These are phyloP conservation scores for Coemansia sp. DNA, from an alignment of 192 early-diverging fungal genomes.

Conservation along the genomic window DNA sequence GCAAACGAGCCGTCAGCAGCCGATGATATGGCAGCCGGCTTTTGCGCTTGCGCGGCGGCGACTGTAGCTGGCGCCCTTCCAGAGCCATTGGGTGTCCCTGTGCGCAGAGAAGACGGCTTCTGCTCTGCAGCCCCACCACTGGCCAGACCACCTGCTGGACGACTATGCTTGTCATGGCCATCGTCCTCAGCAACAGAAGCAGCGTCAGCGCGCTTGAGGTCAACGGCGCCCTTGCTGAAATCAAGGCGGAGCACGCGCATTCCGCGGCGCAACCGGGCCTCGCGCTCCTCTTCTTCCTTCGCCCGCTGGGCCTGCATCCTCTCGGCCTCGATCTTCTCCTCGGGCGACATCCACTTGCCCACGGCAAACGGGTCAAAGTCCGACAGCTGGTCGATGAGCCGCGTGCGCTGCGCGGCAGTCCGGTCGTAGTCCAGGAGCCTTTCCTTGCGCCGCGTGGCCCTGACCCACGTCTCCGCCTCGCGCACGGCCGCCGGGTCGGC, in stretches of 20 bases:
- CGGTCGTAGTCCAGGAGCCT: slow-evolving; percentile 52
- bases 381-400: slow-evolving; percentile 47
- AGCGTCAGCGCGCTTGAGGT: slow-evolving; percentile 13
- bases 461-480: slow-evolving; percentile 43
- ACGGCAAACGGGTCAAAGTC: slow-evolving; percentile 40
- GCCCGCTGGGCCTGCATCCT: slow-evolving; percentile 1
- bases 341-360: slow-evolving; percentile 49
- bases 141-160: not conserved
- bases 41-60: not conserved
- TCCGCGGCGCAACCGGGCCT: slow-evolving; percentile 34
- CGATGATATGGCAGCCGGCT: not conserved
- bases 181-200: slow-evolving; percentile 5
- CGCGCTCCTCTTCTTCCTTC: slow-evolving; percentile 21
- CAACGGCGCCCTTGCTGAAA: slow-evolving; percentile 17
- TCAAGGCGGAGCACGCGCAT: slow-evolving; percentile 46
- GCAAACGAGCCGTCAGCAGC: slow-evolving; percentile 22
- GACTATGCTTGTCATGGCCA: not conserved
- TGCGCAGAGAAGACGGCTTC: no score
- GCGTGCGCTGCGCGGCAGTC: slow-evolving; percentile 53
- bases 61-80: no score
- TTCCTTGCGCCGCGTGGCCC: slow-evolving; percentile 44
- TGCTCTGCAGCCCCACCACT: not conserved
- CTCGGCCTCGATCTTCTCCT: slow-evolving; percentile 37
- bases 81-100: no score
- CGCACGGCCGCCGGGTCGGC: slow-evolving; percentile 12